A percentile compares a stretch with the other conserved stretches of the same genome.
Conservation (phyloP, 768 basidiomycete species). For the Tylopilus rubrobrunneus region DNA sequence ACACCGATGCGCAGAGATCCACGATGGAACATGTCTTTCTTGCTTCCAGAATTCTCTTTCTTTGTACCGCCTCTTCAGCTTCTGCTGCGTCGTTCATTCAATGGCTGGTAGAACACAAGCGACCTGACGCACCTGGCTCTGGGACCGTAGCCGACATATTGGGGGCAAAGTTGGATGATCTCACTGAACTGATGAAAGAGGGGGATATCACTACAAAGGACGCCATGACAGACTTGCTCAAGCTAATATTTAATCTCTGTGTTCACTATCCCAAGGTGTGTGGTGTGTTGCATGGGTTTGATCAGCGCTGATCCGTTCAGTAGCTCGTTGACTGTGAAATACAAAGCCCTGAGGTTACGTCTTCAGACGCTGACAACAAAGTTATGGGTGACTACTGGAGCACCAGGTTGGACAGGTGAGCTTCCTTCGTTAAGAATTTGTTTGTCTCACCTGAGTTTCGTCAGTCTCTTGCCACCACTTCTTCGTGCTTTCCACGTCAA, state of each 20-base stretch:
- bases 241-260: constrained; percentile 79
- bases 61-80: constrained; percentile 55
- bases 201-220: constrained; percentile 47
- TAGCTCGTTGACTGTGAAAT: constrained; percentile 43
- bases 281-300: background rate
- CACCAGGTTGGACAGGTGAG: constrained; percentile 65
- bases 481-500: constrained; percentile 67
- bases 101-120: constrained; percentile 63
- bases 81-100: constrained; percentile 45
- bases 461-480: constrained; percentile 62
- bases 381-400: constrained; percentile 77
- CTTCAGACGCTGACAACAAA: constrained; percentile 31
- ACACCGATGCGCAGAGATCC: constrained; percentile 48
- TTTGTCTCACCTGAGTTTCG: background rate
- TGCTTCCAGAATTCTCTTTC: constrained; percentile 71
- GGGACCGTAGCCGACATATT: constrained; percentile 62
- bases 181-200: constrained; percentile 45
- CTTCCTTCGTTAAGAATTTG: constrained; percentile 3
- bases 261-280: constrained; percentile 75
- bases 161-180: constrained; percentile 53
- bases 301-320: background rate
- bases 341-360: constrained; percentile 28
- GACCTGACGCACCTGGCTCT: constrained; percentile 36
- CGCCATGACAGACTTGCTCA: constrained; percentile 80
- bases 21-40: constrained; percentile 67